Base-by-base conservation (phyloP, 139 green algal genomes). In the Chlamydomonas incerta region DNA sequence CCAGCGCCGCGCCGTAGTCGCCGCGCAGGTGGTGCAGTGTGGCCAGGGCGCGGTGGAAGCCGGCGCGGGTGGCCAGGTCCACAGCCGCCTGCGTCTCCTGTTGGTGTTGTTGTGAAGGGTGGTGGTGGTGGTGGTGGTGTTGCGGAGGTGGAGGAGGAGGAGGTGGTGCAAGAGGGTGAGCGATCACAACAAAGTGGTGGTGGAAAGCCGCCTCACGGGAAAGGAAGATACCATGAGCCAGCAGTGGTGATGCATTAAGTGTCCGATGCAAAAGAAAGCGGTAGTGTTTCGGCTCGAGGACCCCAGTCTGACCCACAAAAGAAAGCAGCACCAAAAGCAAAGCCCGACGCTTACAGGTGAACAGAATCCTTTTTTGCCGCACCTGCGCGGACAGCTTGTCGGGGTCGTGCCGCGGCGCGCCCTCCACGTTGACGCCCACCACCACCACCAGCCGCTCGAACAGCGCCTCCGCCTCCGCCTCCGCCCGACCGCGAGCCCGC, bases 11-110 rank as follows among this genome's bases (percentile, higher is more conserved):
- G 0, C 46, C 24, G 72, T 88, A 91, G 62, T 90, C 74, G 13
- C 85, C 87, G 17, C 72, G 37, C 37, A 93, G 71, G 81, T 93
- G 90, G 81, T 93, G 90, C 14, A 91, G 46, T 0, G 84, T 41
- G 20, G 90, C 87, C 21, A 46, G 60, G 18, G 84, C 90, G 29
- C 20, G n/a, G 28, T 20, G 52, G 63, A 91, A 87, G 29, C 73
- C 52, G 24, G 68, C 67, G 3, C 33, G 33, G 1, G 24, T 29
- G 14, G 82, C 87, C 28, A 90, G 63, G 9, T 79, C 13, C 28
- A 91, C 60, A 1, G 63, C 89, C 0, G 11, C 63, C 20, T 87
- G 47, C 18, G 87, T 72, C 73, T 93, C 80, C 71, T 85, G 47
- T 13, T 3, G 17, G 55, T 60, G 17, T 8, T 5, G 5, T 5